Evolutionary conservation across 768 basidiomycete genomes (phyloP), one percentile per base, ranked within the genome.

Genomic region (Leccinum variicolor): DNA sequence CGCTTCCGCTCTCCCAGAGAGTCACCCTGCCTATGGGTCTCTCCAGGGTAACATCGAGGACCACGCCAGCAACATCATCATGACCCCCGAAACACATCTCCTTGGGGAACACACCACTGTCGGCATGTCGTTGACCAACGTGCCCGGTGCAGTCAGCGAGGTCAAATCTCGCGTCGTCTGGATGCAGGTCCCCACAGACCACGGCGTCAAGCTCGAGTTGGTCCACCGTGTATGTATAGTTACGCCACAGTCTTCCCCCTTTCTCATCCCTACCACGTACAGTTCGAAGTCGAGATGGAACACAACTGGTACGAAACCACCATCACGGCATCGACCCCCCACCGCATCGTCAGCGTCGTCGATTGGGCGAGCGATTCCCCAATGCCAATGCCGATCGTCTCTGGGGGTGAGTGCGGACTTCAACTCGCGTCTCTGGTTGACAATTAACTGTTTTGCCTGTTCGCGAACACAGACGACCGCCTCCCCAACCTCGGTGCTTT

Each of bases 221-320:
- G 92, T 92, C 4, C 98, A 73, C 34, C 59, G 58, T 9, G 68
- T 74, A 56, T n/a, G 73, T 50, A 17, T 47, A 4, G 13, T 19
- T 11, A 11, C 0, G 3, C 10, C 10, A 14, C n/a, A 17, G 19
- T 8, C 5, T 43, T 13, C 4, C 4, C 8, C 26, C 6, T 23
- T 11, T 28, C 59, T 66, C n/a, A 64, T 11, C 15, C 3, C n/a
- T 50, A 4, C 19, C 10, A 5, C 15, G 9, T 47, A 25, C 14
- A 89, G 85, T 89, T 94, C 66, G 92, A 94, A 69, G 89, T 96
- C 47, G 90, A 94, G 79, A 92, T 96, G 89, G 69, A 86, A 67
- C 87, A 97, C 75, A 98, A 94, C 74, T 96, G 92, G 92, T 98
- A 98, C 65, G 94, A 98, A 72, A 84, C 93, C 4, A 81, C 91